Base-by-base conservation (phyloP, 371 early-diverging fungal species). In the Catenaria anguillulae region DNA sequence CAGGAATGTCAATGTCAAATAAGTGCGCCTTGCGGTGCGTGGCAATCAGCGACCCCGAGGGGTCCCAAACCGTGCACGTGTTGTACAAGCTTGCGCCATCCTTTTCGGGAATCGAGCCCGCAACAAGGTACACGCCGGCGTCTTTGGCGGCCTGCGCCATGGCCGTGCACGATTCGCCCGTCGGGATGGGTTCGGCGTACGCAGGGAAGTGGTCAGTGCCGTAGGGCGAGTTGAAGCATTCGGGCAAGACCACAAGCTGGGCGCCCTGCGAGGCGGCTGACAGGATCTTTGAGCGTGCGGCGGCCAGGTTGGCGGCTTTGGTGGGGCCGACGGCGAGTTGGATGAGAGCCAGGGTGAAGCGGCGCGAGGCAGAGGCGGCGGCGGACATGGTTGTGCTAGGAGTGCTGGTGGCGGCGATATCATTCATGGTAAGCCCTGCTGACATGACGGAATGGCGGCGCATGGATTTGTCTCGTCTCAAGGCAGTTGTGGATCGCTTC, bases 151-250 rank as follows among this genome's bases (percentile, higher is more conserved):
- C 87, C 24, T 67, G 64, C 1, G 89, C 80, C 24, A 95, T 75
- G 59, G 86, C 86, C 35, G 68, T 69, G 36, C 77, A 67, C 15
- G 86, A 79, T 29, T 74, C 75, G 60, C 86, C 76, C 19, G 69
- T 67, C 29, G 80, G 73, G 46, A 88, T 74, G 46, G 72, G 66
- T 62, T 87, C 86, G 37, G 92, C 83, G 63, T 79, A 77, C 37
- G 71, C 60, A 31, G 71, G 66, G 71, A 97, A 97, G 76, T 79
- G 84, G 23, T 80, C 69, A 4, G 90, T 88, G 3, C 95, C 94
- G 71, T 95, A 97, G 23, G 94, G 93, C 24, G 89, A 90, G 70
- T 97, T 95, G 78, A 93, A 95, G 73, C 93, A 92, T 79, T 97
- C 90, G 31, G 97, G 97, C 29, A 97, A 79, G 0, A 93, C 92